phyloP scores from a whole-genome alignment of 2,329 filamentous ascomycete genomes.

The Decorospora gaudefroyi region DNA sequence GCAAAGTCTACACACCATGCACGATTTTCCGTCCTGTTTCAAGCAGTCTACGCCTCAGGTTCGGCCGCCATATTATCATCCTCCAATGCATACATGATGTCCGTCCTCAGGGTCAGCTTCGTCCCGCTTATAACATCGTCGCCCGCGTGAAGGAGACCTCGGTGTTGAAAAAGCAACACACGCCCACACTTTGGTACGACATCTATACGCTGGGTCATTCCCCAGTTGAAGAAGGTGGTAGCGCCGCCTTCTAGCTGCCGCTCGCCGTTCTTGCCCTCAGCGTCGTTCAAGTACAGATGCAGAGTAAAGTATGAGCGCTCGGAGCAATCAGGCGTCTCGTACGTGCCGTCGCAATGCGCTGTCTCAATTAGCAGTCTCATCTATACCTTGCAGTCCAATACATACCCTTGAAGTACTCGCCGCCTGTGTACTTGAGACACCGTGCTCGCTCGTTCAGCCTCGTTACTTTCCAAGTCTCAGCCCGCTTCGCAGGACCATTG shows the following conservation, averaged over 20 bases:
- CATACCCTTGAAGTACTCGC: conserved; percentile 70
- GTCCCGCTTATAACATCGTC: conserved; percentile 59
- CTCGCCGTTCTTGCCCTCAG: conserved; percentile 34
- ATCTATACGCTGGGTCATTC: conserved; percentile 45
- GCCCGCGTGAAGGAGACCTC: conserved; percentile 57
- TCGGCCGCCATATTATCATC: conserved; percentile 8
- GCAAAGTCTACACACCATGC: too few relatives aligned
- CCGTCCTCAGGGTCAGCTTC: conserved; percentile 62
- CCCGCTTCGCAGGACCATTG: conserved; percentile 49
- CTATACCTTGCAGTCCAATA: neutral
- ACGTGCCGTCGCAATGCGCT: conserved; percentile 71
- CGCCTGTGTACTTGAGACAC: conserved; percentile 72
- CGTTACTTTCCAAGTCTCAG: conserved; percentile 51
- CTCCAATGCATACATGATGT: conserved; percentile 57
- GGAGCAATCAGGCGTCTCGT: conserved; percentile 59
- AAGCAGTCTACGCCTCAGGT: neutral
- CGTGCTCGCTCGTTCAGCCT: conserved; percentile 73
- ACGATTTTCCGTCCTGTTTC: neutral
- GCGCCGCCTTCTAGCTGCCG: conserved; percentile 57
- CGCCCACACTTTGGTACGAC: conserved; percentile 58
- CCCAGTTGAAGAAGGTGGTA: conserved; percentile 55
- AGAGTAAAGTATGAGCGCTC: conserved; percentile 60
- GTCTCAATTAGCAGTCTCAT: conserved; percentile 18
- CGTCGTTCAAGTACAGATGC: conserved; percentile 60
- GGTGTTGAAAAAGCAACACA: conserved; percentile 62